These are phyloP conservation scores for Chiua sp. DNA, from an alignment of 1,284 basidiomycete species.

Conservation along the genomic window DNA sequence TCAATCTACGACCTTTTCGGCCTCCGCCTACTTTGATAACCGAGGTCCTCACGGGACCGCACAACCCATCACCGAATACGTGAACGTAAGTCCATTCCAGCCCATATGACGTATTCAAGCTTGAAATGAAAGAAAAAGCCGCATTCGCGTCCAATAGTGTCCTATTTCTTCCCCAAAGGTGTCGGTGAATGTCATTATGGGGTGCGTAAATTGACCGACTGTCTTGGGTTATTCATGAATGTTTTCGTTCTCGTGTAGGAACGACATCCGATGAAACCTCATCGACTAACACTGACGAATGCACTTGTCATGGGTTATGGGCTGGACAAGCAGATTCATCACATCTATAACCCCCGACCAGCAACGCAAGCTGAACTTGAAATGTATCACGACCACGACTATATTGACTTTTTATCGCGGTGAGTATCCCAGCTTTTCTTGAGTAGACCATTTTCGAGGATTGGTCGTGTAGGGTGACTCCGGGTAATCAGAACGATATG, in stretches of 20 bases:
- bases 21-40: conserved; percentile 74
- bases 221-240: background rate
- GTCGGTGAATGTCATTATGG: conserved; percentile 97
- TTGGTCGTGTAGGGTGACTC: conserved; percentile 67
- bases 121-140: conserved; percentile 50
- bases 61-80: conserved; percentile 74
- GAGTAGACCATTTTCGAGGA: conserved; percentile 2
- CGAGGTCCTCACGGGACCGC: conserved; percentile 69
- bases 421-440: conserved; percentile 39
- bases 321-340: conserved; percentile 93
- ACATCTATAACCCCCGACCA: conserved; percentile 87
- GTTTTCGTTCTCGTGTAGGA: conserved; percentile 61
- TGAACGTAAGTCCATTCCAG: conserved; percentile 58
- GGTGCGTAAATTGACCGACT: conserved; percentile 51
- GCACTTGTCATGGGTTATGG: conserved; percentile 97
- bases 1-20: conserved; percentile 69
- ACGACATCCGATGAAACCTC: conserved; percentile 98
- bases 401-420: conserved; percentile 94
- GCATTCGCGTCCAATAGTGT: conserved; percentile 88
- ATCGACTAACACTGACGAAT: conserved; percentile 93
- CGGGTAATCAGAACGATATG: conserved; percentile 78
- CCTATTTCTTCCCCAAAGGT: conserved; percentile 95
- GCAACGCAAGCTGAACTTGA: conserved; percentile 93
- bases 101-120: conserved; percentile 31
- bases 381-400: conserved; percentile 93